Evolutionary conservation across 345 rosid genomes (phyloP), one percentile per base, ranked within the genome.

Genomic region (Turritis glabra): DNA sequence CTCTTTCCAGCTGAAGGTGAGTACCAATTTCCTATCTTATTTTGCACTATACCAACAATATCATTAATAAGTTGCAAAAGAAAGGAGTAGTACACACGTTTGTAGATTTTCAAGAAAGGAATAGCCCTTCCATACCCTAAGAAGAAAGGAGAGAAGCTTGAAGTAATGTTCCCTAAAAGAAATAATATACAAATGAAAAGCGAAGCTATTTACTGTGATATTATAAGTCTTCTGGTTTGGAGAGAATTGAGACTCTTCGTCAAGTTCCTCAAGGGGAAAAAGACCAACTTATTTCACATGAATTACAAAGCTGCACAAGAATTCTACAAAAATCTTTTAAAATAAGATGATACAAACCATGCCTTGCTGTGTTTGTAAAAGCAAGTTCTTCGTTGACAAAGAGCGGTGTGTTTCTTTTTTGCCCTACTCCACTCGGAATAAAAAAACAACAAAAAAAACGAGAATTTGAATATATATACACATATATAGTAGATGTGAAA

Each of bases 151-250:
- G 11, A 3, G 10, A 70, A 18, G 26, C 18, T 17, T 43, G 23
- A 17, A 54, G 17, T 37, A 37, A 54, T 35, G 71, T 27, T 9
- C 51, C n/a, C 37, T 2, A 44, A 26, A 37, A 50, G 63, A 66
- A 55, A 53, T 5, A 65, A 48, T 5, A 29, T 29, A 56, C 32
- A 40, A 38, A 57, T 63, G 53, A 54, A 44, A 76, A 67, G 48
- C 14, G 32, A 30, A 13, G 79, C 64, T 59, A 72, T 67, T 83
- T 83, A 91, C 97, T 82, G 38, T 48, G 79, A 67, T 73, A 40
- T 71, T 64, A 92, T 87, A 71, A 95, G 97, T 79, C 88, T 90
- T 77, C 97, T 90, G 70, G 85, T 67, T 87, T 90, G 87, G 44
- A 95, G 90, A 67, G 85, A 59, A 18, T 72, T 85, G 58, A 89